Conservation (phyloP, 805 yeast genomes). For the Candida boleticola region DNA sequence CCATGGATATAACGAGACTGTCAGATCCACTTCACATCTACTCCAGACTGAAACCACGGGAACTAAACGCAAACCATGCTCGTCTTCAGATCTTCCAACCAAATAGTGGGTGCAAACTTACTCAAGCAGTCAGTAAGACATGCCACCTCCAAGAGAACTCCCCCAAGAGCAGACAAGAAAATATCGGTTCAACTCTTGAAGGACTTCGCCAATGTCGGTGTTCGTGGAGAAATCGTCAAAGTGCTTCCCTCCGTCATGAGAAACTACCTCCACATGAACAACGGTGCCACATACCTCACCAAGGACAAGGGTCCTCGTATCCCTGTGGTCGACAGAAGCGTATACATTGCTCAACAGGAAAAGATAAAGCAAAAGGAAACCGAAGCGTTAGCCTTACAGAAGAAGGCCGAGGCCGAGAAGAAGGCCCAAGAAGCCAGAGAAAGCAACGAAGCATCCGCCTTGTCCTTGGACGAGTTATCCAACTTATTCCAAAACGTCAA, state of each 20-base stretch:
- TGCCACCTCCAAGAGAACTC: slow-evolving; percentile 2
- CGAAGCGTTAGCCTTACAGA: slow-evolving; percentile 6
- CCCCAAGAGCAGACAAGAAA: slow-evolving; percentile 32
- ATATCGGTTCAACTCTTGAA: slow-evolving; percentile 73
- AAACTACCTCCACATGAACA: slow-evolving; percentile 64
- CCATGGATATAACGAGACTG: no score
- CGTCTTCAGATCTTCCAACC: no score
- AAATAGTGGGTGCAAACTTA: no score
- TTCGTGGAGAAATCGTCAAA: slow-evolving; percentile 66
- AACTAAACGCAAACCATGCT: no score
- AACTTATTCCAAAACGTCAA: slow-evolving; percentile 30
- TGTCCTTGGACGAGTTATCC: slow-evolving; percentile 40
- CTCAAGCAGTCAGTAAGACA: not conserved
- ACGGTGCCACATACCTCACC: slow-evolving; percentile 71
- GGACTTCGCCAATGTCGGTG: slow-evolving; percentile 64
- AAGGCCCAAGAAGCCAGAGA: slow-evolving; percentile 8
- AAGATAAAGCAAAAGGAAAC: slow-evolving; percentile 1
- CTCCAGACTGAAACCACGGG: no score
- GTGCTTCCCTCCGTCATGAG: slow-evolving; percentile 85
- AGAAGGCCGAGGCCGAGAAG: slow-evolving; percentile 7
- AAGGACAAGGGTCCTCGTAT: slow-evolving; percentile 33
- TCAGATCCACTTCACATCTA: no score
- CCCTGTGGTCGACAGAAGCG: slow-evolving; percentile 33
- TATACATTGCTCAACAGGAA: slow-evolving; percentile 2
- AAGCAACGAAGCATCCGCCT: slow-evolving; percentile 17